Base-by-base conservation (phyloP, 768 basidiomycete genomes). In the Tulasnella sp. region DNA sequence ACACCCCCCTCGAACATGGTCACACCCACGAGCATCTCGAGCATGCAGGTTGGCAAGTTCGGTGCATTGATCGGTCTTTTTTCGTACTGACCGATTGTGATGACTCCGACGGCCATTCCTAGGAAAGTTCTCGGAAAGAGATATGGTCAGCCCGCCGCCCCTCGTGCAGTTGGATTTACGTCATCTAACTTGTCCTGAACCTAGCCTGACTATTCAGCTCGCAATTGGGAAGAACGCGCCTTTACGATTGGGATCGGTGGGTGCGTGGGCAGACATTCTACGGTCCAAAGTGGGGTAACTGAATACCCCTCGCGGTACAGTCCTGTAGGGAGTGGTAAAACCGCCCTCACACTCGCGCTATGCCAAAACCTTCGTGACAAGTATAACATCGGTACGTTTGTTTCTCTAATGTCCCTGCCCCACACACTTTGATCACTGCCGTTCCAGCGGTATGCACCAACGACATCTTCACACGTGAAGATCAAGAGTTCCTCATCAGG, bases 241-340 rank as follows among this genome's bases (percentile, higher is more conserved):
- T 99, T 97, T 71, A 98, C 94, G 0, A 74, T 99, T 59, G 94
- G 94, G n/a, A 97, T 98, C 55, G 94, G 94, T 65, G 93, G 93
- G 93, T 93, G 65, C 46, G 83, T 37, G 31, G n/a, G 19, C 21
- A n/a, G 32, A 7, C 9, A 14, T 55, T 9, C 52, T 34, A 23
- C 45, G 25, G 8, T 23, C 23, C 8, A n/a, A 21, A 15, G 9
- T 7, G 21, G 19, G 19, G 6, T 14, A 15, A n/a, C 5, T 49
- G 23, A 19, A 23, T 54, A 34, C 21, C 23, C 53, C 19, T 27
- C 14, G 25, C 4, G 29, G 11, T 35, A 2, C 61, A 96, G 93
- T 0, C 93, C 93, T 1, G 93, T 98, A n/a, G 93, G 93, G 8
- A 96, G 93, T 2, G 94, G 94, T 2, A 98, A 99, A 74, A 97